Evolutionary conservation across 768 basidiomycete species (phyloP), one percentile per base, ranked within the genome.

Genomic region (Trametes cubensis): DNA sequence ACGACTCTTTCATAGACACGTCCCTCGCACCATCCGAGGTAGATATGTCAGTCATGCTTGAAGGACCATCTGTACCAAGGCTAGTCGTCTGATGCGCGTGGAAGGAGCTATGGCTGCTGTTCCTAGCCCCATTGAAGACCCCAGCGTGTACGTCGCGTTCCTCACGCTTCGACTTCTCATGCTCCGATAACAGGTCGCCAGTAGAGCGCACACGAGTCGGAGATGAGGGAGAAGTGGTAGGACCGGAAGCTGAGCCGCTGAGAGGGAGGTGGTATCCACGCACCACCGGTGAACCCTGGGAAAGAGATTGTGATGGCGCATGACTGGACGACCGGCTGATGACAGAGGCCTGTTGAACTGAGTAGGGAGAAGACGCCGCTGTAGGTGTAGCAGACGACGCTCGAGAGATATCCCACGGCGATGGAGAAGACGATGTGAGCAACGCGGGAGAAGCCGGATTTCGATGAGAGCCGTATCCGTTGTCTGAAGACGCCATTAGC

Each of bases 401-500:
- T 38, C 73, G 70, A 28, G 77, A 72, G 54, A 74, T 76, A 55
- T 89, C 87, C 80, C 85, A 86, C 49, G 83, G 81, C 15, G 57
- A 30, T 21, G 58, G 64, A 25, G 80, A 78, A 28, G 79, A 77
- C 76, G 51, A 73, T 73, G 46, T 30, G 45, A 89, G 69, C 23
- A 83, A 72, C 46, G 84, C 83, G 4, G 90, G 89, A 18, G 90
- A 90, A 10, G 89, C 88, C 47, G 89, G 88, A 73, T 92, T 92
- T 66, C 83, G 80, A 67, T 83, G 81, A 57, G 46, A 51, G 14
- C 83, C 81, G 18, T 68, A 60, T 48, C 53, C 48, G 14, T 50
- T 23, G 28, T 47, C 61, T 47, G 62, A 39, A 20, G 66, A 10
- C 34, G 34, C 34, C 5, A 34, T 34, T 34, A 34, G 34, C 34